phyloP scores from a whole-genome alignment of 495 filamentous ascomycete genomes.

The Viridothelium virens region DNA sequence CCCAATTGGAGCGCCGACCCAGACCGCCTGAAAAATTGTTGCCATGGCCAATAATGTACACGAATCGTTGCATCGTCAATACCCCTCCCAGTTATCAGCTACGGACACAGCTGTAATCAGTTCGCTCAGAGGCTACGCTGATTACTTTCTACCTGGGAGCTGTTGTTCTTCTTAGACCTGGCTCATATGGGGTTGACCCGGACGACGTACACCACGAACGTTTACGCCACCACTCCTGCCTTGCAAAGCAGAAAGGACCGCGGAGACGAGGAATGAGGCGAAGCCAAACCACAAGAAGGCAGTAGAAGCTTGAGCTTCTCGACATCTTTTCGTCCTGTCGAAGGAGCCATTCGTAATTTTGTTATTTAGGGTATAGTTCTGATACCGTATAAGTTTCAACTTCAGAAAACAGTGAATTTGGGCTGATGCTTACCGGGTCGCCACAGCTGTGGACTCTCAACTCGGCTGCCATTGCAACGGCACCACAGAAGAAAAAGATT shows the following conservation, averaged over 20 bases:
- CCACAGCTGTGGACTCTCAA: slow-evolving; percentile 53
- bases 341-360: slow-evolving; percentile 51
- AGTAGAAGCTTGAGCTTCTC: slow-evolving; percentile 57
- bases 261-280: slow-evolving; percentile 49
- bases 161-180: slow-evolving; percentile 48
- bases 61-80: not conserved
- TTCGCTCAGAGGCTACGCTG: not conserved
- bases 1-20: too few species aligned
- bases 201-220: slow-evolving; percentile 41
- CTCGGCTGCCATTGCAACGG: slow-evolving; percentile 56
- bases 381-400: slow-evolving; percentile 15
- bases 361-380: slow-evolving; percentile 53
- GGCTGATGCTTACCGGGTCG: slow-evolving; percentile 47
- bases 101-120: too few species aligned
- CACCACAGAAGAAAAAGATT: slow-evolving; percentile 59
- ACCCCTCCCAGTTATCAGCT: too few species aligned
- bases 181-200: slow-evolving; percentile 47
- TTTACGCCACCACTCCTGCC: slow-evolving; percentile 33
- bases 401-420: slow-evolving; percentile 1
- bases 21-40: not conserved
- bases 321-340: slow-evolving; percentile 52
- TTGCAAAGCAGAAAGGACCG: slow-evolving; percentile 46
- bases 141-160: not conserved
- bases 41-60: not conserved
- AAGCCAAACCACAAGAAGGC: slow-evolving; percentile 71